These are phyloP conservation scores for Pholiota molesta DNA, from an alignment of 768 basidiomycete genomes.

Conservation along the genomic window DNA sequence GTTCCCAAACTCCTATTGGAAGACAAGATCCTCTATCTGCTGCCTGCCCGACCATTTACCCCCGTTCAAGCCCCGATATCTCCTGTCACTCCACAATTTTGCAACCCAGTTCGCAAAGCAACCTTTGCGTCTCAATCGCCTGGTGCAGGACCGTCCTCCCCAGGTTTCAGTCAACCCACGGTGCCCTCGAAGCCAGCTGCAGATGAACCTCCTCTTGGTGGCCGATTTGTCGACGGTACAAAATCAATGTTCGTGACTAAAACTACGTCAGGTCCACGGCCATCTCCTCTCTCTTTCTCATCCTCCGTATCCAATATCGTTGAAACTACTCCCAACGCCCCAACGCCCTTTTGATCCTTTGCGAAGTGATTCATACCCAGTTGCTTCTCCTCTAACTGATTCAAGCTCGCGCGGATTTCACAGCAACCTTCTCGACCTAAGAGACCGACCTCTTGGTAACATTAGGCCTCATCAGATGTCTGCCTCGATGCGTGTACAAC, in stretches of 20 bases:
- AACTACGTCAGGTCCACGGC: conserved; percentile 36
- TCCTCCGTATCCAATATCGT: conserved; percentile 35
- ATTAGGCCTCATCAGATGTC: conserved; percentile 67
- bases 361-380: conserved; percentile 35
- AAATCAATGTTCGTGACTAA: conserved; percentile 78
- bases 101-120: conserved; percentile 22
- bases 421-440: conserved; percentile 27
- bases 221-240: conserved; percentile 72
- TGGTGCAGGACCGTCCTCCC: conserved; percentile 57
- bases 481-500: conserved; percentile 71
- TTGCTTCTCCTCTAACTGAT: conserved; percentile 35
- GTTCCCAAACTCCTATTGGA: conserved; percentile 24
- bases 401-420: conserved; percentile 21
- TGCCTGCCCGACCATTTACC: conserved; percentile 29
- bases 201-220: conserved; percentile 59
- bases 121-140: conserved; percentile 36
- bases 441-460: conserved; percentile 64
- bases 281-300: conserved; percentile 36
- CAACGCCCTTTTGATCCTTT: conserved; percentile 37
- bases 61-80: conserved; percentile 21
- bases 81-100: conserved; percentile 21
- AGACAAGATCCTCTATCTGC: conserved; percentile 32
- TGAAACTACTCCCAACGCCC: conserved; percentile 20
- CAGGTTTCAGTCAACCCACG: conserved; percentile 29
- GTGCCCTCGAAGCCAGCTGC: conserved; percentile 29